Percentiles rank a stretch among this genome's conserved stretches.
These are phyloP conservation scores for Amaranthus palmeri DNA, from an alignment of 148 eudicot species.

Conservation along the genomic window DNA sequence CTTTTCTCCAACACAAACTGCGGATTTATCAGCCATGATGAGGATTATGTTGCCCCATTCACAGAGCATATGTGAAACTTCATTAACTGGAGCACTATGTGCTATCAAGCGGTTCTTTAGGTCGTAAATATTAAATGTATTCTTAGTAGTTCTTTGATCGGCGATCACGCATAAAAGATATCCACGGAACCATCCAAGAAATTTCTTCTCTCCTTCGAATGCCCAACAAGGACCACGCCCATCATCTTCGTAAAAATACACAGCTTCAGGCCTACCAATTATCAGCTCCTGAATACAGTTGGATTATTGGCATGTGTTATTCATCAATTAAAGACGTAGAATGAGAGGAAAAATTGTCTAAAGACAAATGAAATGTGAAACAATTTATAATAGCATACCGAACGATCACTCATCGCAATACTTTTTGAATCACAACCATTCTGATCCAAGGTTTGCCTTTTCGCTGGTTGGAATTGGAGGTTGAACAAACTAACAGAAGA, in stretches of 20 bases:
- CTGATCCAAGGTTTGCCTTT: conserved; percentile 72
- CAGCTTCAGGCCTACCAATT: conserved; percentile 92
- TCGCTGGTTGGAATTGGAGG: conserved; percentile 70
- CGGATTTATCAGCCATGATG: conserved; percentile 80
- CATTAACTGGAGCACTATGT: conserved; percentile 63
- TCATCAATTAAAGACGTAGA: background rate
- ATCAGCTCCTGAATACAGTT: conserved; percentile 67
- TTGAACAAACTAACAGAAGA: conserved; percentile 77
- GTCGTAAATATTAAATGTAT: conserved; percentile 84
- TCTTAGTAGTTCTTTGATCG: conserved; percentile 76
- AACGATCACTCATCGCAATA: conserved; percentile 90
- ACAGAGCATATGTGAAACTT: conserved; percentile 89
- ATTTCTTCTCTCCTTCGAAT: conserved; percentile 92
- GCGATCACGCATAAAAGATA: conserved; percentile 82
- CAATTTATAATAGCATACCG: conserved; percentile 43
- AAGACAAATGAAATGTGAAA: background rate
- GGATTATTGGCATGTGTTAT: conserved; percentile 1
- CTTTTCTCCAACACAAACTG: conserved; percentile 80
- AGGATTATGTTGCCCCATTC: conserved; percentile 98
- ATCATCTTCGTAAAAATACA: conserved; percentile 87
- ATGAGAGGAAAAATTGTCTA: background rate
- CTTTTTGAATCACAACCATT: conserved; percentile 63
- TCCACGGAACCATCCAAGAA: conserved; percentile 96
- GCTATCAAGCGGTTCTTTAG: conserved; percentile 86
- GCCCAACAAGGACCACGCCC: conserved; percentile 99